Evolutionary conservation across 257 asterid species (phyloP), one percentile per base, ranked within the genome.

Genomic region (Cruciata laevipes): DNA sequence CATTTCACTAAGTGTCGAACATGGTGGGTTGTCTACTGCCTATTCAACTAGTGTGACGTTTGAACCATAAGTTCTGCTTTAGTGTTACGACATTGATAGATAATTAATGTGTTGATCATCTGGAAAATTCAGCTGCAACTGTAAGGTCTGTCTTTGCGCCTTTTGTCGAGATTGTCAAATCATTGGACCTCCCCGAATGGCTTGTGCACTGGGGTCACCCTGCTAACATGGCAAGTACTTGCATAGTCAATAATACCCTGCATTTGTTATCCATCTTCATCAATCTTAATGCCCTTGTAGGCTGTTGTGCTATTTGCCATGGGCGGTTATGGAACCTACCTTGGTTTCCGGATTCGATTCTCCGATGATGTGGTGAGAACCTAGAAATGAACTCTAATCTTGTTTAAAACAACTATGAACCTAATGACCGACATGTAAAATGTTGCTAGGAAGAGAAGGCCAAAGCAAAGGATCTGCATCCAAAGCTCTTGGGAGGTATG

Each of bases 191-290:
- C 52, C 98, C 97, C 0, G 95, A 70, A 31, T 89, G 95, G 97
- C 96, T 93, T 33, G 95, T 90, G 27, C 98, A 93, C 66, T 93
- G 97, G 97, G 97, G 98, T 63, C 97, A 89, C 66, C 98, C 98
- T 2, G 96, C 90, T 18, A 92, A 92, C 86, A 89, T 92, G 98
- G 98, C 87, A 56, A 63, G 17, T 55, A 52, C 30, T 7, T 38
- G 13, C 23, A 58, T 18, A 35, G 14, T 72, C n/a, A n/a, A n/a
- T 21, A 16, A 30, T 47, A 7, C 65, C 31, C 66, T 14, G 25
- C 1, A 18, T 4, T 7, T 61, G 3, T 30, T 23, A 49, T 52
- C 37, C 23, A 44, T 24, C 24, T 35, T 57, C 17, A 30, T 60
- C 65, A 44, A 6, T 6, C 35, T 25, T 13, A 2, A 57, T 13